Percentiles rank a stretch among this genome's conserved stretches.
Evolutionary conservation across 2,329 filamentous ascomycete genomes (phyloP).

Genomic region (Magnaporthales sp.): DNA sequence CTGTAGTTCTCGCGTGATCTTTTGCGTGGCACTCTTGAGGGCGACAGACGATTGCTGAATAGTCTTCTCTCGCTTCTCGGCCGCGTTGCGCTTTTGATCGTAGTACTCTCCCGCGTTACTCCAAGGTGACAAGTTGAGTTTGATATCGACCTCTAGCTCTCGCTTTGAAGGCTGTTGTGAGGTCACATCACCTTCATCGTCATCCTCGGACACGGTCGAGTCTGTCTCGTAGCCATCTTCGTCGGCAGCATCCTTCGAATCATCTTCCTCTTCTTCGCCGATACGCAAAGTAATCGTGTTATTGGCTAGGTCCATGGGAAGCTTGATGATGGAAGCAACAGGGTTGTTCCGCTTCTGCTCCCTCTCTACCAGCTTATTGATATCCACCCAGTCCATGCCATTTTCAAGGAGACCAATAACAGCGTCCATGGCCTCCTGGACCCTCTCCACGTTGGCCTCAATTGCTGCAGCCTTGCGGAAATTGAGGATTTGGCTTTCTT

Average conservation of each 20-base stretch:
- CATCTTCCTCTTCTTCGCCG: slow-evolving; percentile 50
- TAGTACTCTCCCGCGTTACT: slow-evolving; percentile 89
- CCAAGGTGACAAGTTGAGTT: slow-evolving; percentile 75
- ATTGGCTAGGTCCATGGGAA: slow-evolving; percentile 83
- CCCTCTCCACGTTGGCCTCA: slow-evolving; percentile 79
- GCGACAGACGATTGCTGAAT: slow-evolving; percentile 72
- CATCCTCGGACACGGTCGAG: slow-evolving; percentile 41
- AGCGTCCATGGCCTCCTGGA: slow-evolving; percentile 87
- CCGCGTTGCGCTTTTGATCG: slow-evolving; percentile 76
- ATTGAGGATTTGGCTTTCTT: slow-evolving; percentile 74
- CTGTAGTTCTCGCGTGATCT: slow-evolving; percentile 77
- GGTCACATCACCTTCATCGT: slow-evolving; percentile 34
- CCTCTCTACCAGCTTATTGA: slow-evolving; percentile 77
- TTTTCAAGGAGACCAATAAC: slow-evolving; percentile 87
- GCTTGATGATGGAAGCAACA: slow-evolving; percentile 76
- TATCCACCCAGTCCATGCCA: slow-evolving; percentile 96
- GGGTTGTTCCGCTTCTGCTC: slow-evolving; percentile 76
- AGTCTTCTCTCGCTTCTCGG: slow-evolving; percentile 81
- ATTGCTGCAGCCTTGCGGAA: slow-evolving; percentile 84
- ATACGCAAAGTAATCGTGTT: slow-evolving; percentile 75
- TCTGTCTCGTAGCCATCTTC: slow-evolving; percentile 55
- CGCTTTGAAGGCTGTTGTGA: slow-evolving; percentile 41
- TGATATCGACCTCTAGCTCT: slow-evolving; percentile 69
- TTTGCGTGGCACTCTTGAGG: slow-evolving; percentile 81
- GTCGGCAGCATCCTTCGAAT: slow-evolving; percentile 38